Evolutionary conservation across 257 asterid species (phyloP).

Genomic region (Rauvolfia tetraphylla): DNA sequence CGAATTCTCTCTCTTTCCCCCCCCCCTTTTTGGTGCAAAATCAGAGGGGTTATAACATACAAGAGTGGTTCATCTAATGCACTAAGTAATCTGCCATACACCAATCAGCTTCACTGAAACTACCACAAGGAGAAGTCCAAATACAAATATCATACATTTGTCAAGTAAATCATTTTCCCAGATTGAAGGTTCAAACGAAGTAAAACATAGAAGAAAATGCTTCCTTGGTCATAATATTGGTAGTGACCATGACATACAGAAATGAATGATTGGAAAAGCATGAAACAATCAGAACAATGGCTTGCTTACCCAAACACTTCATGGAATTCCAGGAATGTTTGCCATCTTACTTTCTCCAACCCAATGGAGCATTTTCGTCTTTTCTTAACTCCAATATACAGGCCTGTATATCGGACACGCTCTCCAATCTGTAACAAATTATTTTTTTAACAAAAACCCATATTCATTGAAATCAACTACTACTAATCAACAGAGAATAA

Average conservation of each 20-base stretch:
- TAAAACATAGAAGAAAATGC: background rate
- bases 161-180: background rate
- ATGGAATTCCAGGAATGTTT: constrained; percentile 73
- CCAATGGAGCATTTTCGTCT: constrained; percentile 70
- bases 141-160: background rate
- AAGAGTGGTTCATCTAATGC: background rate
- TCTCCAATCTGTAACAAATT: constrained; percentile 59
- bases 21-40: background rate
- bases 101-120: background rate
- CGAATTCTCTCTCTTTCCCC: no score
- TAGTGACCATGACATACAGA: background rate
- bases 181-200: background rate
- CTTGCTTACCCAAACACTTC: constrained; percentile 59
- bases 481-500: background rate
- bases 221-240: background rate
- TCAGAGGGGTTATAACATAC: background rate
- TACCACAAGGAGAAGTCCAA: background rate
- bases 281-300: constrained; percentile 7
- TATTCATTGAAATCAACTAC: background rate
- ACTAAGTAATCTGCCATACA: background rate
- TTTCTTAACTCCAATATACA: constrained; percentile 72
- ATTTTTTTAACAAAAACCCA: constrained; percentile 2
- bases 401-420: constrained; percentile 34
- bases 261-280: background rate
- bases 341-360: constrained; percentile 49